phyloP scores from a whole-genome alignment of 2,329 filamentous ascomycete genomes.

The Dendrostoma leiphaemia region DNA sequence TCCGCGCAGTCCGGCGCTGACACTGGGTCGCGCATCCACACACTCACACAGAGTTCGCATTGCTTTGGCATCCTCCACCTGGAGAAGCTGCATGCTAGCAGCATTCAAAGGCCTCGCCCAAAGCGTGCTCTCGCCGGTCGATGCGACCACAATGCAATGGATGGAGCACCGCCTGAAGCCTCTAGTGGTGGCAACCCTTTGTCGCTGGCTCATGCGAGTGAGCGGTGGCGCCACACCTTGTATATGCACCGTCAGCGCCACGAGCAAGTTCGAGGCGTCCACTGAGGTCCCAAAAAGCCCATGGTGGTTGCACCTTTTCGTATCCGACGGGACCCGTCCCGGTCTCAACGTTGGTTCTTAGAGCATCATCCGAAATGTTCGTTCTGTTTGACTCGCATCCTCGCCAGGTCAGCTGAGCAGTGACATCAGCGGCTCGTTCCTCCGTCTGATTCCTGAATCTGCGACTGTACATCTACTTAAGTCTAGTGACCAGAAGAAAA shows the following conservation, averaged over 20 bases:
- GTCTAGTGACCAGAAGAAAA: too few species aligned
- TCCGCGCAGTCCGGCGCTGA: neutral
- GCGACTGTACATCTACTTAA: too few species aligned
- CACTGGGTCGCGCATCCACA: neutral
- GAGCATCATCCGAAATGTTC: neutral
- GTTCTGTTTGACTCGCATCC: neutral
- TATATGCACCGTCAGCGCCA: constrained; percentile 8
- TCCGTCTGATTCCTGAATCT: neutral
- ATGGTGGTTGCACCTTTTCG: neutral
- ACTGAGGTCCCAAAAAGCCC: neutral
- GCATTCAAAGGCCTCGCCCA: neutral
- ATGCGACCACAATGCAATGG: neutral
- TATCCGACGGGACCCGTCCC: neutral
- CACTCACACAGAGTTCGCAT: neutral
- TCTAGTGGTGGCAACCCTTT: neutral
- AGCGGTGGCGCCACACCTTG: neutral
- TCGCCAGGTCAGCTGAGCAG: constrained; percentile 3
- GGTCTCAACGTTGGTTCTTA: neutral
- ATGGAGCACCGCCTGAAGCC: neutral
- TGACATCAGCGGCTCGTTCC: neutral
- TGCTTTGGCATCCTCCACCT: neutral
- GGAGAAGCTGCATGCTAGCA: neutral
- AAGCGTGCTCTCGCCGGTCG: neutral
- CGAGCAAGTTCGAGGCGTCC: neutral
- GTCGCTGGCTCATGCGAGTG: neutral